Percentiles rank a stretch among this genome's conserved stretches.
Evolutionary conservation across 495 filamentous ascomycete species (phyloP).

Genomic region (Penicillium manginii): DNA sequence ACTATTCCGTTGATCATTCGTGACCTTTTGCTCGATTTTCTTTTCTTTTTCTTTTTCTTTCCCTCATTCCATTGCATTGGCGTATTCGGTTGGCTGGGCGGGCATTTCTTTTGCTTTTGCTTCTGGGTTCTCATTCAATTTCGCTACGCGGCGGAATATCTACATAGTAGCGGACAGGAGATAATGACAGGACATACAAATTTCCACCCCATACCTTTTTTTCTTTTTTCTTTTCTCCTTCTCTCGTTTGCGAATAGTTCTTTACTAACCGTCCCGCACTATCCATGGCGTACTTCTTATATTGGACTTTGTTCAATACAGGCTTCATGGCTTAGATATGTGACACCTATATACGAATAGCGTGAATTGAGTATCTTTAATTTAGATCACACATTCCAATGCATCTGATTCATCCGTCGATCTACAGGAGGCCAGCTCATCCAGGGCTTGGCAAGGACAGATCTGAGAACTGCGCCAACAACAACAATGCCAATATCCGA

Average conservation of each 20-base stretch:
- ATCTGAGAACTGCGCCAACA: background rate
- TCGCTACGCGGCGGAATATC: background rate
- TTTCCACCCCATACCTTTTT: background rate
- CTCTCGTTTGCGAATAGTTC: too few relatives aligned
- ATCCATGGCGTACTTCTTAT: background rate
- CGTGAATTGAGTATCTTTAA: background rate
- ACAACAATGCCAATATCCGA: background rate
- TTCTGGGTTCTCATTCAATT: constrained; percentile 2
- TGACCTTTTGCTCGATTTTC: background rate
- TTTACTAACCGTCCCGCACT: background rate
- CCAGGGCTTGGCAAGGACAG: constrained; percentile 7
- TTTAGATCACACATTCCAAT: constrained; percentile 19
- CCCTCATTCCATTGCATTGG: constrained; percentile 18
- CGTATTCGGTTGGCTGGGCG: background rate
- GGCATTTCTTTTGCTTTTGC: constrained; percentile 6
- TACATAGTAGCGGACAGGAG: constrained; percentile 14
- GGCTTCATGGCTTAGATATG: background rate
- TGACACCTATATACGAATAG: background rate
- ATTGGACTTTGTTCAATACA: background rate
- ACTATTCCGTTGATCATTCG: constrained; percentile 58
- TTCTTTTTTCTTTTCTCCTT: background rate
- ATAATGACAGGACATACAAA: constrained; percentile 12
- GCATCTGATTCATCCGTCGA: constrained; percentile 6
- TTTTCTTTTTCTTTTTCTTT: constrained; percentile 1
- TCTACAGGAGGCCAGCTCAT: constrained; percentile 3